Conservation (phyloP, 306 rosid species). For the Hippophae gyantsensis region DNA sequence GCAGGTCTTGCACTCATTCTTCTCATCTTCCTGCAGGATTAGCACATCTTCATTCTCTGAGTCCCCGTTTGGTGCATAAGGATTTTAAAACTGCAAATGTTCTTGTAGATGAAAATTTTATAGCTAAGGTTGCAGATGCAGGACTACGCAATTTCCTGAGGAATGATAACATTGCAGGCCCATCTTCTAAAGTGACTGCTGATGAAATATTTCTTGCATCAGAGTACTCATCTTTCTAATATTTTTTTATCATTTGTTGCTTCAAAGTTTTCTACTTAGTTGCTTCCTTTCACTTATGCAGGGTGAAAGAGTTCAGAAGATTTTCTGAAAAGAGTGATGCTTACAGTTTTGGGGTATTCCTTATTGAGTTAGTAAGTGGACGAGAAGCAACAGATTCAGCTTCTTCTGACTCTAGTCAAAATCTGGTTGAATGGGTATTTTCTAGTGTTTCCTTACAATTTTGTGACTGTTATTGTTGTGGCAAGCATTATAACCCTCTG, state of each 20-base stretch:
- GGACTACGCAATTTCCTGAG: constrained; percentile 67
- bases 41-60: constrained; percentile 72
- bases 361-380: constrained; percentile 73
- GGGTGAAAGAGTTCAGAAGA: constrained; percentile 75
- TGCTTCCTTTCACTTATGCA: constrained; percentile 29
- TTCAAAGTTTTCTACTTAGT: constrained; percentile 3
- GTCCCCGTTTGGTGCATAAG: constrained; percentile 80
- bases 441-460: constrained; percentile 1
- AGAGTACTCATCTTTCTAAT: constrained; percentile 44
- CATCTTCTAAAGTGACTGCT: constrained; percentile 60
- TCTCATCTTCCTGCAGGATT: constrained; percentile 44
- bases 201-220: constrained; percentile 78
- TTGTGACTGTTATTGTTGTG: not conserved
- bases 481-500: not conserved
- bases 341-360: constrained; percentile 80
- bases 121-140: constrained; percentile 89
- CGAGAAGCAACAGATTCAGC: constrained; percentile 52
- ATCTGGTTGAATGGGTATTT: constrained; percentile 66
- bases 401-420: constrained; percentile 31
- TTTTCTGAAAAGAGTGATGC: constrained; percentile 88
- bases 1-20: constrained; percentile 22
- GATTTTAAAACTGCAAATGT: constrained; percentile 86
- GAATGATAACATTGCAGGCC: constrained; percentile 49
- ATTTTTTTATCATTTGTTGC: not conserved
- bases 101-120: constrained; percentile 74